These are phyloP conservation scores for Populus hybrid DNA, from an alignment of 441 rosid genomes.

Conservation along the genomic window DNA sequence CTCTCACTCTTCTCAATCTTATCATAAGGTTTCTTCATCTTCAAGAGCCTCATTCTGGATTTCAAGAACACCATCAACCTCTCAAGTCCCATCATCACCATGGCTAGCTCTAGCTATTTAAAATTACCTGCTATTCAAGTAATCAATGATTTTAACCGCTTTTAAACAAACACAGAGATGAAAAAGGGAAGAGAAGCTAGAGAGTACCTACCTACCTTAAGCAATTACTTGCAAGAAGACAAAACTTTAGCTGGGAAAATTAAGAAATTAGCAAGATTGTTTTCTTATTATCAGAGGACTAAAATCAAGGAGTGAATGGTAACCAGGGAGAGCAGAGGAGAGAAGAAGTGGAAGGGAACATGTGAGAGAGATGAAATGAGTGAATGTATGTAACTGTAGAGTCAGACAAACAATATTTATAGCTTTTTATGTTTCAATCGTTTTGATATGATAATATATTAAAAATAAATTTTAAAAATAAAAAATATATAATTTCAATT, in stretches of 20 bases:
- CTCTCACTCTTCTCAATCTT: conserved; percentile 71
- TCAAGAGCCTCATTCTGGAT: conserved; percentile 50
- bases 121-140: background rate
- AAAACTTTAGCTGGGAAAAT: background rate
- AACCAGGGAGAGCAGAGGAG: background rate
- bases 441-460: too few species aligned
- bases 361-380: too few species aligned
- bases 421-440: too few species aligned
- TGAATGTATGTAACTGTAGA: too few species aligned
- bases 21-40: conserved; percentile 52
- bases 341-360: background rate
- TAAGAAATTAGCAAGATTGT: background rate
- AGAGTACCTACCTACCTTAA: background rate
- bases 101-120: background rate
- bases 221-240: background rate
- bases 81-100: conserved; percentile 44
- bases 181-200: background rate
- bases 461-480: too few species aligned
- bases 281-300: background rate
- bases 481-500: too few species aligned
- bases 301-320: background rate
- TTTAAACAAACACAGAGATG: too few species aligned
- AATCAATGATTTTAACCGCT: background rate
- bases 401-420: too few species aligned
- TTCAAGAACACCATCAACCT: conserved; percentile 52